Conservation (phyloP, 768 basidiomycete genomes). For the Tulasnella calospora region DNA sequence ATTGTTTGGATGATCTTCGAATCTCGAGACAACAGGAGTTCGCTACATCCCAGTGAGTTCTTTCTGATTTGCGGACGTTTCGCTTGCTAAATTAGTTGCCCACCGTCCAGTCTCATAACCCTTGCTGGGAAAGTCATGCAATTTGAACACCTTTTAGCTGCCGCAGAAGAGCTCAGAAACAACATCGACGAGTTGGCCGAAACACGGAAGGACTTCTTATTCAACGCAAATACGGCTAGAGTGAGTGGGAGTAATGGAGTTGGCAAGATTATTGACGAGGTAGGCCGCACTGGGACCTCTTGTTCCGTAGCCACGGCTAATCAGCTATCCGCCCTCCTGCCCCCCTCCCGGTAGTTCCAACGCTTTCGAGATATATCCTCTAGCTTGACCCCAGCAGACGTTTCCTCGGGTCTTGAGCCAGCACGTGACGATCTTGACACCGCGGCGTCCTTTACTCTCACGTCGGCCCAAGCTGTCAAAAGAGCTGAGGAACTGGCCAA, state of each 20-base stretch:
- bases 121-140: constrained; percentile 20
- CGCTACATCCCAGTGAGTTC: constrained; percentile 6
- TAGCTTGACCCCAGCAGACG: background rate
- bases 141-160: constrained; percentile 3
- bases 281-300: background rate
- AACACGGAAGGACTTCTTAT: background rate
- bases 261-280: constrained; percentile 10
- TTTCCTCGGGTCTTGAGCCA: background rate
- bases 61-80: background rate
- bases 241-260: constrained; percentile 13
- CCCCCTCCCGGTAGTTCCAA: background rate
- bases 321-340: background rate
- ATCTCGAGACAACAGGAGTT: constrained; percentile 17
- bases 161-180: constrained; percentile 10
- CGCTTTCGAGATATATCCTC: background rate
- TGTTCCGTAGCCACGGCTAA: background rate
- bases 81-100: background rate
- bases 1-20: constrained; percentile 20
- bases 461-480: constrained; percentile 13
- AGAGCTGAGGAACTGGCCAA: background rate
- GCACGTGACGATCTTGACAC: background rate
- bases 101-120: background rate
- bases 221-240: constrained; percentile 16
- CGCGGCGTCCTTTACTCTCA: background rate
- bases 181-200: constrained; percentile 3